Base-by-base conservation (phyloP, 805 yeast genomes). In the Debaryomyces hansenii region DNA sequence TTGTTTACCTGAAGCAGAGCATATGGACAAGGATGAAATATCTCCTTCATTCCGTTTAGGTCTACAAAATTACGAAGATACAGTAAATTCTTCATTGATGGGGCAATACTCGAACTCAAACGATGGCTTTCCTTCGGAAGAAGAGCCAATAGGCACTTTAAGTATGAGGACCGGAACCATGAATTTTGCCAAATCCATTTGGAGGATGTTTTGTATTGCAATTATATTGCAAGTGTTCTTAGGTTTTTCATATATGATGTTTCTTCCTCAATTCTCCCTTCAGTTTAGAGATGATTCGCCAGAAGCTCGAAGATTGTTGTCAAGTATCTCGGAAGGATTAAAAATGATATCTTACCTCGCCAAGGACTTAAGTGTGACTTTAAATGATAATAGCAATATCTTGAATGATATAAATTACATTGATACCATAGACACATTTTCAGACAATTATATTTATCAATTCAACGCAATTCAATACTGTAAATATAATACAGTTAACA, bases 391-490 rank as follows among this genome's bases (percentile, higher is more conserved):
- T 27, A 31, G 21, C 10, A 20, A 28, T 34, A 28, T 42, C 12
- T 27, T 29, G 15, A 15, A 24, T 11, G 42, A 33, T 11, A 37
- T 42, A n/a, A 34, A 46, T 35, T 46, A 49, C 27, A 24, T 36
- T 27, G 59, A 67, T 20, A 67, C 64, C 4, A 67, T 78, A 40
- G 79, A 76, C 55, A 72, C 81, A 0, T 74, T 77, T 52, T 70
- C 75, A 15, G 63, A 66, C 20, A 63, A 64, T 34, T 75, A 75
- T 31, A 44, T 67, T 4, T 80, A 66, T 55, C 65, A 67, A 34
- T 66, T 80, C 51, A 78, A 72, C 55, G 69, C 68, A 42, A 58
- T 70, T 40, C 82, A 84, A 1, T 81, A 72, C 59, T 78, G 84
- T 56, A 72, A 79, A 27, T 44, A 57, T 4, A 70, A 68, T 31